phyloP scores from a whole-genome alignment of 768 basidiomycete species.

The Boletus bicolor region DNA sequence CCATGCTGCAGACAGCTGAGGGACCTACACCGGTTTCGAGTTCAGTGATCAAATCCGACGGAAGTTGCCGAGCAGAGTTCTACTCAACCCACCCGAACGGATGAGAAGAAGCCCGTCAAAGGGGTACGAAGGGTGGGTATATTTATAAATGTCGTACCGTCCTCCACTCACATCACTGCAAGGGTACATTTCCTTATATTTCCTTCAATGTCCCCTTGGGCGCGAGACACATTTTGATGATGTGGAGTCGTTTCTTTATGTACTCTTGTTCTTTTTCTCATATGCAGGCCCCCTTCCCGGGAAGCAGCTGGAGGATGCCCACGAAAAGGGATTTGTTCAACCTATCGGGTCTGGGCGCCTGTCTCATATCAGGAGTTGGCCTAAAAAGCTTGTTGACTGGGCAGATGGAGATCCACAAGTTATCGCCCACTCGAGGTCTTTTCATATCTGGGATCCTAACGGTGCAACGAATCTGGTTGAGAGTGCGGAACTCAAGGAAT shows the following conservation, averaged over 20 bases:
- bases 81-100: too few species aligned
- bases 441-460: too few species aligned
- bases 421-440: too few species aligned
- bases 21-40: background rate
- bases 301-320: background rate
- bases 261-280: conserved; percentile 14
- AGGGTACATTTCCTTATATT: conserved; percentile 4
- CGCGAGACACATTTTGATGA: conserved; percentile 8
- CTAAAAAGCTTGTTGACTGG: background rate
- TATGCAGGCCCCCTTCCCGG: conserved; percentile 2
- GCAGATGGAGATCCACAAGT: background rate
- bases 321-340: background rate
- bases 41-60: too few species aligned
- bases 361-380: conserved; percentile 4
- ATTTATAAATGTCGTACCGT: too few species aligned
- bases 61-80: too few species aligned
- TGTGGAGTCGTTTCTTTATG: conserved; percentile 18
- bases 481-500: too few species aligned
- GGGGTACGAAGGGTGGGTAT: background rate
- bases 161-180: too few species aligned
- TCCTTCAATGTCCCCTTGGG: conserved; percentile 7
- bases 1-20: background rate
- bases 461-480: too few species aligned
- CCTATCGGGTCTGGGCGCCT: background rate
- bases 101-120: background rate